Evolutionary conservation across 2,329 filamentous ascomycete species (phyloP).

Genomic region (Penicillium fuscoglaucum): DNA sequence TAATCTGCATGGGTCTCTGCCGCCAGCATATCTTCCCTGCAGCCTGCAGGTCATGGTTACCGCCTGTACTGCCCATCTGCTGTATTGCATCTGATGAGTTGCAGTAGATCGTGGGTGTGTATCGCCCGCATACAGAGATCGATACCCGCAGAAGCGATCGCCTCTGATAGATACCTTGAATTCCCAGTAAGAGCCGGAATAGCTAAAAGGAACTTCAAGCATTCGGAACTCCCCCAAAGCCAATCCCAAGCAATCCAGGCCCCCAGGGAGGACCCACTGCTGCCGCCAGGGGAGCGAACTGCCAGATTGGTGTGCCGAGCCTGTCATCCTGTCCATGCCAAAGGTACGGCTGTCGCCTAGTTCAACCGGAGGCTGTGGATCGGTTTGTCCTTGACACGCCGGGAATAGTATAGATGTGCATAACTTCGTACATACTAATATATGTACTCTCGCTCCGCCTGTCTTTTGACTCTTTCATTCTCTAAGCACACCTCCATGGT

Average conservation of each 20-base stretch:
- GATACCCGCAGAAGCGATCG: background rate
- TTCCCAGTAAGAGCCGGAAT: slow-evolving; percentile 5
- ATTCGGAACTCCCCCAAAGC: slow-evolving; percentile 1
- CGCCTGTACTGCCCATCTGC: slow-evolving; percentile 8
- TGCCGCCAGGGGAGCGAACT: slow-evolving; percentile 18
- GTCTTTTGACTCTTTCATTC: slow-evolving; percentile 4
- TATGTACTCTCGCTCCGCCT: slow-evolving; percentile 22
- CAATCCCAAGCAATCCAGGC: slow-evolving; percentile 5
- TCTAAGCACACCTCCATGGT: slow-evolving; percentile 28
- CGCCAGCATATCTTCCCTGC: slow-evolving; percentile 23
- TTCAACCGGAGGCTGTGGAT: slow-evolving; percentile 26
- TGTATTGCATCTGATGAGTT: slow-evolving; percentile 4
- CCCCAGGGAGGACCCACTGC: slow-evolving; percentile 12
- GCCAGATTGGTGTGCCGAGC: slow-evolving; percentile 17
- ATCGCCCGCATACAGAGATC: background rate
- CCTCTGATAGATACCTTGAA: background rate
- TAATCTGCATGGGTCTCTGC: slow-evolving; percentile 19
- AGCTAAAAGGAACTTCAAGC: background rate
- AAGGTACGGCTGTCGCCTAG: slow-evolving; percentile 24
- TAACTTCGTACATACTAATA: slow-evolving; percentile 19
- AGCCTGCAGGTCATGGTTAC: slow-evolving; percentile 20
- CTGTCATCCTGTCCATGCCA: slow-evolving; percentile 27
- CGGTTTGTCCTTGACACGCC: slow-evolving; percentile 22
- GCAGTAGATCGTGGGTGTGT: slow-evolving; percentile 14
- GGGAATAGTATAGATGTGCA: slow-evolving; percentile 27